Evolutionary conservation across 495 filamentous ascomycete genomes (phyloP), one percentile per base, ranked within the genome.

Genomic region (Evansstolkia leycettana): DNA sequence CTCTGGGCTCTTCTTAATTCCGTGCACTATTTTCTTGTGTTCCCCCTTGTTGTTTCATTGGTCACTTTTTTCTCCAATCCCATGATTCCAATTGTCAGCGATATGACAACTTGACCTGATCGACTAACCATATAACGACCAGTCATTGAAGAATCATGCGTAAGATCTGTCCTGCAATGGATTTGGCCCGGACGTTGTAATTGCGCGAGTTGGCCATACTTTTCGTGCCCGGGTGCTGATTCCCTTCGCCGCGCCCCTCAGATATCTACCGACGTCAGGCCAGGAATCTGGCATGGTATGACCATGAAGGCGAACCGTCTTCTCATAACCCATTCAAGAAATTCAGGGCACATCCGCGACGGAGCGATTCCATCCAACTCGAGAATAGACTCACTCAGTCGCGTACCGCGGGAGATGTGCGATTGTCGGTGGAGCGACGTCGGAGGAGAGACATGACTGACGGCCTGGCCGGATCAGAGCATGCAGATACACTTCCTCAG

Each of bases 241-340:
- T n/a, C n/a, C n/a, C n/a, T n/a, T n/a, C n/a, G n/a, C n/a, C n/a
- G 23, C 28, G 12, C 31, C 3, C 17, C 4, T 20, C 38, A 72
- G 68, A 70, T 42, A 67, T 53, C 42, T 65, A 60, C 34, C 58
- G 59, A 32, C 50, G 58, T 18, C 39, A 58, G 31, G 69, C 69
- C 26, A 60, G 52, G 27, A 49, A 55, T 3, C 41, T 60, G 28
- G 67, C 69, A 16, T 68, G 69, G 65, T 67, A 67, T 36, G 58
- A 62, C 36, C 42, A 60, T 6, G 59, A 67, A 12, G 64, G 60
- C 43, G 55, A 58, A 34, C 50, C 49, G 8, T 41, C 60, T 2
- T 54, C 52, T 3, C 58, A 58, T 41, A 72, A 72, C 37, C 68
- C 68, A n/a, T 72, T 69, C 40, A 62, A 64, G 41, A 65, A 65